Percentiles rank a stretch among this genome's conserved stretches.
Evolutionary conservation across 2,329 filamentous ascomycete genomes (phyloP).

Genomic region (Colletotrichum magnum): DNA sequence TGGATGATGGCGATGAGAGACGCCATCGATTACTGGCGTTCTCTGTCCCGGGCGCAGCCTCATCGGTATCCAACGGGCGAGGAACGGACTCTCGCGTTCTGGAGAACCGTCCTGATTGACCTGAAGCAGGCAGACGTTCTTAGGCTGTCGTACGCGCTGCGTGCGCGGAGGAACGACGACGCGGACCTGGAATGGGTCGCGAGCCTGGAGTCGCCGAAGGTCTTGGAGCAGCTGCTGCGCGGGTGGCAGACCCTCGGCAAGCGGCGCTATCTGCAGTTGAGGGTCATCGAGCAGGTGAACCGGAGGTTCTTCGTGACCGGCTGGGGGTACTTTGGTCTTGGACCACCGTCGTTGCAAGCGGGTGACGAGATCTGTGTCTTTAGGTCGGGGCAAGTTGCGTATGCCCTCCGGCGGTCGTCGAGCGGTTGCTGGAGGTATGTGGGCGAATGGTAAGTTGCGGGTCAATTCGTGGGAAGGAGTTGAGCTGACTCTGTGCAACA

Average conservation of each 20-base stretch:
- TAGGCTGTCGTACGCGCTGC: background rate
- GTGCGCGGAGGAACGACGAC: background rate
- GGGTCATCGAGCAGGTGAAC: constrained; percentile 10
- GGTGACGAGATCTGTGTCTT: background rate
- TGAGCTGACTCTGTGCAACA: background rate
- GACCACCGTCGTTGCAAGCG: background rate
- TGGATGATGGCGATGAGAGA: background rate
- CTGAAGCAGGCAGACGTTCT: background rate
- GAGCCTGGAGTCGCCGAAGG: background rate
- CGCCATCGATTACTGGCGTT: background rate
- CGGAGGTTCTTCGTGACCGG: constrained; percentile 8
- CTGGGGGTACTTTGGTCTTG: constrained; percentile 1
- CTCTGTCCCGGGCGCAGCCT: background rate
- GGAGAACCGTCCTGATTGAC: background rate
- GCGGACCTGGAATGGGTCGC: background rate
- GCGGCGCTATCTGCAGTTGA: background rate
- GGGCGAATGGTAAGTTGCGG: background rate
- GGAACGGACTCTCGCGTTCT: background rate
- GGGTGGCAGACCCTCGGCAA: background rate
- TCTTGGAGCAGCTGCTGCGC: background rate
- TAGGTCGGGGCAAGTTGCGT: background rate
- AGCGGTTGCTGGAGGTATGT: constrained; percentile 1
- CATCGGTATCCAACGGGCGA: background rate
- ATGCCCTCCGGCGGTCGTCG: background rate
- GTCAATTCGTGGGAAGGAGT: background rate